These are phyloP conservation scores for Dimocarpus longan DNA, from an alignment of 345 rosid species.

Conservation along the genomic window DNA sequence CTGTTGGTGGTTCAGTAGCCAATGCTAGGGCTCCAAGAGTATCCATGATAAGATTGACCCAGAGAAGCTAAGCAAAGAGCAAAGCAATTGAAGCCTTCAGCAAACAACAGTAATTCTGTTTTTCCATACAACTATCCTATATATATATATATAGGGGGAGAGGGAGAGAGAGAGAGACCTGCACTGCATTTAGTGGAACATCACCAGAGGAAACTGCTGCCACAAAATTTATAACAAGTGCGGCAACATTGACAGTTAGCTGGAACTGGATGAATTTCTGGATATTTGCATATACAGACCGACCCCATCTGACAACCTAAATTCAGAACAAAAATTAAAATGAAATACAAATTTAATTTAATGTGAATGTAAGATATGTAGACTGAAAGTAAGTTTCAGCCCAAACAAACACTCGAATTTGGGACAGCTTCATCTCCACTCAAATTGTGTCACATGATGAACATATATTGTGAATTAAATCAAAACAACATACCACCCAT, in stretches of 20 bases:
- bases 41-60: slow-evolving; percentile 99
- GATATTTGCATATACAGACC: slow-evolving; percentile 97
- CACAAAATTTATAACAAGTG: slow-evolving; percentile 88
- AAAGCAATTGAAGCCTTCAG: neutral
- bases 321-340: slow-evolving; percentile 17
- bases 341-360: neutral
- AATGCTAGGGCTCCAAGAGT: slow-evolving; percentile 98
- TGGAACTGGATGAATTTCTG: slow-evolving; percentile 99
- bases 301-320: slow-evolving; percentile 98
- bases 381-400: neutral
- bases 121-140: neutral
- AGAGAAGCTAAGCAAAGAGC: slow-evolving; percentile 64
- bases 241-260: slow-evolving; percentile 95
- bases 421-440: neutral
- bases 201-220: slow-evolving; percentile 94
- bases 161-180: slow-evolving; percentile 47
- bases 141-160: neutral
- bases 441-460: neutral
- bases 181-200: slow-evolving; percentile 96
- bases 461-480: neutral
- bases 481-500: neutral
- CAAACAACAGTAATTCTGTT: neutral
- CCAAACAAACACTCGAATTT: neutral
- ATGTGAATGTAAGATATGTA: neutral
- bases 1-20: slow-evolving; percentile 98